These are phyloP conservation scores for Xylaria flabelliformis DNA, from an alignment of 495 filamentous ascomycete species.

Conservation along the genomic window DNA sequence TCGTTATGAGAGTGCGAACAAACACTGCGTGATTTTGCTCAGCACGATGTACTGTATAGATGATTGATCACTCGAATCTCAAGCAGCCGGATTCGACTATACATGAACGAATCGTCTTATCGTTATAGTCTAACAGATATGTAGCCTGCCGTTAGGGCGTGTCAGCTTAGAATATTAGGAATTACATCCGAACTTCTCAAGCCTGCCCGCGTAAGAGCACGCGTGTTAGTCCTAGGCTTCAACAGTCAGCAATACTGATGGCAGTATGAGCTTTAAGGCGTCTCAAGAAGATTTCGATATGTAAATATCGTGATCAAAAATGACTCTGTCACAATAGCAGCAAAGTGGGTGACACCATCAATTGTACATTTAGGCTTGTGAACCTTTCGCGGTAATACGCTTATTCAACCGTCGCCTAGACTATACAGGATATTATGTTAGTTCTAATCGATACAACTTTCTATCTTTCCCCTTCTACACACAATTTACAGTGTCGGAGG, in stretches of 20 bases:
- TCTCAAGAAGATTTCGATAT: not conserved
- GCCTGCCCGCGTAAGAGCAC: not conserved
- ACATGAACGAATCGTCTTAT: not conserved
- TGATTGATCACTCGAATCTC: too few relatives aligned
- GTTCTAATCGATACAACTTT: not conserved
- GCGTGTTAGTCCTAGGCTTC: not conserved
- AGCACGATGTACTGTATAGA: too few relatives aligned
- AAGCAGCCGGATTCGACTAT: too few relatives aligned
- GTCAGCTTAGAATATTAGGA: not conserved
- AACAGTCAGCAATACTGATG: not conserved
- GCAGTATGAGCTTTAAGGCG: not conserved
- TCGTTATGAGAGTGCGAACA: too few relatives aligned
- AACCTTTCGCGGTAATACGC: not conserved
- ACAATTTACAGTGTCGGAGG: not conserved
- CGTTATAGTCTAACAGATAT: not conserved
- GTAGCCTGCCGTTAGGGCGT: not conserved
- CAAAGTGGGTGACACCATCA: too few relatives aligned
- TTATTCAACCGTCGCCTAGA: not conserved
- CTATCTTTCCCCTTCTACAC: not conserved
- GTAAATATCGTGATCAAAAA: not conserved
- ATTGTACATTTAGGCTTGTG: not conserved
- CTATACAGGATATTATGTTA: not conserved
- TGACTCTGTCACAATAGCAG: not conserved
- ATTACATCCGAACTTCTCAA: not conserved
- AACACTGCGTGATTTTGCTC: too few relatives aligned